Conservation (phyloP, 2,329 filamentous ascomycete species). For the Pseudogymnoascus sp. region DNA sequence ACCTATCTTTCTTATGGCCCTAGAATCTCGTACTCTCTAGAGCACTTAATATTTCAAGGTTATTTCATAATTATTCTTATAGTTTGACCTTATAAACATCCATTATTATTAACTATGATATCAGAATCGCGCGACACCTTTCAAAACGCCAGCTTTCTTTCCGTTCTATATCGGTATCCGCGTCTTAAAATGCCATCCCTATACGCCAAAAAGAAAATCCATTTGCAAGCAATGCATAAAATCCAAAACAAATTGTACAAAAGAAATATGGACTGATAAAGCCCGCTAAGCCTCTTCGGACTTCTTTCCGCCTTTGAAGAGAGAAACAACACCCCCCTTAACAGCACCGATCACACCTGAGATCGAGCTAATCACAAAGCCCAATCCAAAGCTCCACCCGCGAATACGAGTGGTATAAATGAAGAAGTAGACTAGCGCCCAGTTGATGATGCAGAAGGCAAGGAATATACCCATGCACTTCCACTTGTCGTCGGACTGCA, state of each 20-base stretch:
- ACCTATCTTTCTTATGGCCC: not conserved
- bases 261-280: not conserved
- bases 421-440: slow-evolving; percentile 68
- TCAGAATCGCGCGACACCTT: not conserved
- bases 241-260: not conserved
- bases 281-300: not conserved
- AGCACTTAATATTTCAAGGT: not conserved
- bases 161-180: slow-evolving; percentile 1
- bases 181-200: not conserved
- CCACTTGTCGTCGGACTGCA: slow-evolving; percentile 58
- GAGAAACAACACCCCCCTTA: slow-evolving; percentile 23
- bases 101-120: not conserved
- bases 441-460: slow-evolving; percentile 64
- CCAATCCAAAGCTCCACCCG: slow-evolving; percentile 65
- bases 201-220: not conserved
- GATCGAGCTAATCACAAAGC: slow-evolving; percentile 44
- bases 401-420: slow-evolving; percentile 65
- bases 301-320: not conserved
- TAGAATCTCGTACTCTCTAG: not conserved
- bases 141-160: not conserved
- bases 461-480: slow-evolving; percentile 65
- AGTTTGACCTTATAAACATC: not conserved
- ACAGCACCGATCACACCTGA: slow-evolving; percentile 34
- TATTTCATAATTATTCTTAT: not conserved
- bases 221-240: not conserved